Base-by-base conservation (phyloP, 2,329 filamentous ascomycete genomes). In the Pseudogymnoascus sp. region DNA sequence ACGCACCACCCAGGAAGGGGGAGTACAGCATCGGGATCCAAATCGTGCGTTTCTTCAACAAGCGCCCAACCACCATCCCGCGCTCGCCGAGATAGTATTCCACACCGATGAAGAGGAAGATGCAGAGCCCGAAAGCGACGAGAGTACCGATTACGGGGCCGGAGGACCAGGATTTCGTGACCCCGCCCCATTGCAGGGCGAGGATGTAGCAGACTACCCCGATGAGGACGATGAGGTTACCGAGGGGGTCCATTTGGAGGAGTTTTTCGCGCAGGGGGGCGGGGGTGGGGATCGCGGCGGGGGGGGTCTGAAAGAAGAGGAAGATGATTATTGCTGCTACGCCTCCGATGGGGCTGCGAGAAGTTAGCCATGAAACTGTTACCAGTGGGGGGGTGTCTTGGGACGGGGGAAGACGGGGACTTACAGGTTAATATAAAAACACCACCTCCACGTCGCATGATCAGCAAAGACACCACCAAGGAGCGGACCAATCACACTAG, bases 181-280 rank as follows among this genome's bases (percentile, higher is more conserved):
- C 67, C 23, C 79, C 80, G 51, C 77, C 78, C 66, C 75, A 81
- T 68, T 81, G 78, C 1, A 82, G 71, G 25, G 78, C 79, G 2
- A 81, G 73, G 61, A 81, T 74, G 64, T 79, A 74, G 69, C 72
- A 69, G 69, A 81, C 67, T 71, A 75, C 69, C 71, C 73, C 70
- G 68, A 73, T 73, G 75, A 81, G 77, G 48, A 81, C 71, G 37
- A 82, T 66, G 10, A 74, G 65, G 14, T 77, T 75, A 3, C 80
- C 81, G 4, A 78, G 21, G 1, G 77, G 72, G 65, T 83, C 81
- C 68, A 83, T 77, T 67, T 81, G 77, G 1, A 75, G 70, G 13
- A 81, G 48, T 71, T 80, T 80, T 66, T 80, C 76, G 5, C 68
- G 66, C 5, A 78, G 66, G 3, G 75, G 69, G 1, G 75, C 71